These are phyloP conservation scores for Trichosporon ovoides DNA, from an alignment of 1,284 basidiomycete genomes.

Conservation along the genomic window DNA sequence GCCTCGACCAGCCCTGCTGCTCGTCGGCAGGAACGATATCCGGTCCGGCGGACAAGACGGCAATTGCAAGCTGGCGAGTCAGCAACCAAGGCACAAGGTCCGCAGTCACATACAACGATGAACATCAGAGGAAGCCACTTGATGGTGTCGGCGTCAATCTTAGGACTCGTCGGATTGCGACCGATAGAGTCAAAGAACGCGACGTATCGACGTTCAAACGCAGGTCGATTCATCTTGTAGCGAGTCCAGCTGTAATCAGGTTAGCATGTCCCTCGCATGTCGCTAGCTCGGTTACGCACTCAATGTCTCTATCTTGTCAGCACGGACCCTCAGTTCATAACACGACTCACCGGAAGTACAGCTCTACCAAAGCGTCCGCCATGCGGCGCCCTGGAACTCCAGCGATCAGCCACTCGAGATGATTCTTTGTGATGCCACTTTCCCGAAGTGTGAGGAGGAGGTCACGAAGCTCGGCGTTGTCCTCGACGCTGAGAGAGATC, in stretches of 20 bases:
- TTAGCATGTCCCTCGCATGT: background rate
- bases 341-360: constrained; percentile 42
- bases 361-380: constrained; percentile 47
- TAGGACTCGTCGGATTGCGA: constrained; percentile 43
- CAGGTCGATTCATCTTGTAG: constrained; percentile 49
- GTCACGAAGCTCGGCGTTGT: constrained; percentile 42
- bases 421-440: constrained; percentile 46
- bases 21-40: constrained; percentile 46
- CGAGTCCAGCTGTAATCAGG: constrained; percentile 44
- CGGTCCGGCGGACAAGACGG: constrained; percentile 45
- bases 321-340: background rate
- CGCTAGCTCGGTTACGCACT: constrained; percentile 10
- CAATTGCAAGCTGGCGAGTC: constrained; percentile 45
- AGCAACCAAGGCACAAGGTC: constrained; percentile 5
- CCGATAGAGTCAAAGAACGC: constrained; percentile 48
- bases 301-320: constrained; percentile 16
- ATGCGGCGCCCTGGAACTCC: constrained; percentile 46
- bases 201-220: constrained; percentile 44
- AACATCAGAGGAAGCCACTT: constrained; percentile 51
- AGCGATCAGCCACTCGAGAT: constrained; percentile 46
- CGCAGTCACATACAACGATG: constrained; percentile 43
- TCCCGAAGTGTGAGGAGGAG: constrained; percentile 46
- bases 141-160: constrained; percentile 46
- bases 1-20: constrained; percentile 44
- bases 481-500: constrained; percentile 36